Conservation (phyloP, 2,329 filamentous ascomycete genomes). For the Nigrospora sphaerica region DNA sequence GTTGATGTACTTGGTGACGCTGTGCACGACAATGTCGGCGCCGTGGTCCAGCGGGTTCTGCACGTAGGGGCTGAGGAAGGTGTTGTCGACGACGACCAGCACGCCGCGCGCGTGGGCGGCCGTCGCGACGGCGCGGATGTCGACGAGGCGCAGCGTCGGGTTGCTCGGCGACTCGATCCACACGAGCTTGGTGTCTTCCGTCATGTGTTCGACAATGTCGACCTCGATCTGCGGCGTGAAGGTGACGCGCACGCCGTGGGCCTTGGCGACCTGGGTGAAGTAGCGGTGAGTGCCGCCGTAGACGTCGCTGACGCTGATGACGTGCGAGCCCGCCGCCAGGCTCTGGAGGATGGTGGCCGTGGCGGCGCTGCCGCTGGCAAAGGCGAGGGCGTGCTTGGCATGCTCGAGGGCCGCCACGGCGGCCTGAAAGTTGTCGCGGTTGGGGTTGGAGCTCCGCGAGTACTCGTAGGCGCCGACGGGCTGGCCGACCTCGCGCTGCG, state of each 20-base stretch:
- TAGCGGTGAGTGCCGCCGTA: conserved; percentile 98
- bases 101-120: conserved; percentile 84
- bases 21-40: conserved; percentile 94
- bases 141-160: conserved; percentile 85
- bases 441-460: conserved; percentile 87
- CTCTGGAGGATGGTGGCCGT: conserved; percentile 92
- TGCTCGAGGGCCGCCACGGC: conserved; percentile 90
- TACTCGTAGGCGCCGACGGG: conserved; percentile 91
- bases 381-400: conserved; percentile 86
- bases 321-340: conserved; percentile 82
- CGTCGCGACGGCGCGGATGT: conserved; percentile 79
- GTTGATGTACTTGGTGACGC: conserved; percentile 98
- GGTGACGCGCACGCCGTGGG: conserved; percentile 89
- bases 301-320: conserved; percentile 94
- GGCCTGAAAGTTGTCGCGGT: conserved; percentile 88
- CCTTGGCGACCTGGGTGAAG: conserved; percentile 94
- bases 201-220: conserved; percentile 79
- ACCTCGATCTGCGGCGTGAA: conserved; percentile 91
- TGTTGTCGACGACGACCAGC: conserved; percentile 98
- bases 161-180: conserved; percentile 98
- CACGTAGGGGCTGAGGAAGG: conserved; percentile 91
- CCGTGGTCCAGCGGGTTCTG: conserved; percentile 95
- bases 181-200: conserved; percentile 81
- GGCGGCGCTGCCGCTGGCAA: conserved; percentile 87
- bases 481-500: conserved; percentile 80